Evolutionary conservation across 164 flowering plant genomes (phyloP).

Genomic region (Santalum album): DNA sequence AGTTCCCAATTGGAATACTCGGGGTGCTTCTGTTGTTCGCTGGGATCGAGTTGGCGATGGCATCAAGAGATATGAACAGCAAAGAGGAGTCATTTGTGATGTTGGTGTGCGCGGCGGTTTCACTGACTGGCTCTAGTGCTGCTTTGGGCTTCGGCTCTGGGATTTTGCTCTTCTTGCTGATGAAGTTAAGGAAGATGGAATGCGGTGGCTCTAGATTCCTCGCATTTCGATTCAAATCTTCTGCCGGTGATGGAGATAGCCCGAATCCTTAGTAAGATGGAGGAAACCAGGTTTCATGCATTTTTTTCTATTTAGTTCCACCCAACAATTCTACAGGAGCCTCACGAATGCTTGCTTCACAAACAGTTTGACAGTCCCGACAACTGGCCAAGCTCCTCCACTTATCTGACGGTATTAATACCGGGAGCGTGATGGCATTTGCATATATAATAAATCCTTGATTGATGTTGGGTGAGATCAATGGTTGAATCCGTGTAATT

Average conservation of each 20-base stretch:
- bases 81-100: constrained; percentile 85
- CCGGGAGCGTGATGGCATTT: too few relatives aligned
- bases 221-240: background rate
- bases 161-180: constrained; percentile 48
- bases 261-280: constrained; percentile 5
- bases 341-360: too few relatives aligned
- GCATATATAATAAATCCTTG: too few relatives aligned
- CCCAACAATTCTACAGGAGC: too few relatives aligned
- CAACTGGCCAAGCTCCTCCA: too few relatives aligned
- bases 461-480: too few relatives aligned
- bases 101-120: constrained; percentile 79
- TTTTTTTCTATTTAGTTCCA: too few relatives aligned
- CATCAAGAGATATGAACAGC: constrained; percentile 61
- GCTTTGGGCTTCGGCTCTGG: constrained; percentile 84
- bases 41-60: constrained; percentile 87
- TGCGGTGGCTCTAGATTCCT: constrained; percentile 15
- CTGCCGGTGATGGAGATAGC: constrained; percentile 1
- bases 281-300: too few relatives aligned
- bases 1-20: constrained; percentile 69
- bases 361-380: too few relatives aligned
- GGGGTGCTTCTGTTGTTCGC: constrained; percentile 75
- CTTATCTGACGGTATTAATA: too few relatives aligned
- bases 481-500: too few relatives aligned
- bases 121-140: constrained; percentile 76
- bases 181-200: constrained; percentile 55